These are phyloP conservation scores for Lodderomyces theae DNA, from an alignment of 1,139 yeast genomes.

Conservation along the genomic window DNA sequence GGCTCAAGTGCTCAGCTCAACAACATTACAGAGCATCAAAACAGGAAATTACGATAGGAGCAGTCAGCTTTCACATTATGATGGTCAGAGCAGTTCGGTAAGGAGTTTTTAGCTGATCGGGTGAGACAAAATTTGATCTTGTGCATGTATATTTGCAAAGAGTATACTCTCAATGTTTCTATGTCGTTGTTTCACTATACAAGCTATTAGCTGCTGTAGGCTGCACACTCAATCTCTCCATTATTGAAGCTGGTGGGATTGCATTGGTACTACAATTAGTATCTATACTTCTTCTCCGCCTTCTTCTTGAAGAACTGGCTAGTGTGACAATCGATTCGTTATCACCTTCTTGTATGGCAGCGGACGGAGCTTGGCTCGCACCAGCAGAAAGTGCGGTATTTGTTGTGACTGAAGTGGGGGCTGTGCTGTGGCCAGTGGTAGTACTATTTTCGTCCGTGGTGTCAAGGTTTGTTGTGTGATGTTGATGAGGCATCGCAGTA, in stretches of 20 bases:
- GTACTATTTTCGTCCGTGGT: slow-evolving; percentile 6
- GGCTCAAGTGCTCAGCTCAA: too few species aligned
- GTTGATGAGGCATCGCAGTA: slow-evolving; percentile 12
- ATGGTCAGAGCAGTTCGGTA: slow-evolving; percentile 14
- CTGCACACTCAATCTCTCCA: slow-evolving; percentile 46
- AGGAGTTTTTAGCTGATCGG: slow-evolving; percentile 9
- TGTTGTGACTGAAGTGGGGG: slow-evolving; percentile 9
- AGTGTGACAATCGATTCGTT: slow-evolving; percentile 54
- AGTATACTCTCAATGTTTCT: too few species aligned
- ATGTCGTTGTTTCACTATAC: too few species aligned
- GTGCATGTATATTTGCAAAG: too few species aligned
- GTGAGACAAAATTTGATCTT: too few species aligned
- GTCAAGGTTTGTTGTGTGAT: slow-evolving; percentile 10
- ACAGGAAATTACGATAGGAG: slow-evolving; percentile 19
- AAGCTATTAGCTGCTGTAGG: slow-evolving; percentile 25
- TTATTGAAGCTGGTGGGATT: slow-evolving; percentile 62
- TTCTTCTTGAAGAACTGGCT: slow-evolving; percentile 51
- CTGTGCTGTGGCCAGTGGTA: slow-evolving; percentile 1
- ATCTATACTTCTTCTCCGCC: slow-evolving; percentile 51
- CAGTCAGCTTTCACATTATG: slow-evolving; percentile 18
- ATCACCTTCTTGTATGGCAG: slow-evolving; percentile 31
- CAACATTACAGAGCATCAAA: too few species aligned
- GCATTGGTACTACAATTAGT: slow-evolving; percentile 61
- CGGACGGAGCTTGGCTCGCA: slow-evolving; percentile 1
- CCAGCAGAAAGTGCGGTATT: slow-evolving; percentile 5